Evolutionary conservation across 805 yeast species (phyloP).

Genomic region (Kregervanrija fluxuum): DNA sequence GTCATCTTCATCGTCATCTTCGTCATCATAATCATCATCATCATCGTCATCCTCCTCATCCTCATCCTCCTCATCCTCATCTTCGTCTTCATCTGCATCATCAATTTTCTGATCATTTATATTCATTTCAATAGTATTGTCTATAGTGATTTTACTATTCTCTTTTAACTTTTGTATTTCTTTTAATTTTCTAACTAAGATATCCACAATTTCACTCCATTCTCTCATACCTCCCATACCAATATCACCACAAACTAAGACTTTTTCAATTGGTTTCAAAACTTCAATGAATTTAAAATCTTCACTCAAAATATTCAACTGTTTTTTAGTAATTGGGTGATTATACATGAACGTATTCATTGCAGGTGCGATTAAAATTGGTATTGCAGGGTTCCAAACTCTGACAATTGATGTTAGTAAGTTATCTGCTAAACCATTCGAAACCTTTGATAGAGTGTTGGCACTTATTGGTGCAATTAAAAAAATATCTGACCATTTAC

Average conservation of each 20-base stretch:
- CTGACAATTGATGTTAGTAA: slow-evolving; percentile 82
- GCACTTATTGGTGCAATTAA: slow-evolving; percentile 94
- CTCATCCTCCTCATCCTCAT: slow-evolving; percentile 2
- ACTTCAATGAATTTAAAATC: slow-evolving; percentile 95
- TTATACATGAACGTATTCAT: slow-evolving; percentile 92
- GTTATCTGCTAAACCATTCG: slow-evolving; percentile 89
- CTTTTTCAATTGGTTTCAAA: slow-evolving; percentile 92
- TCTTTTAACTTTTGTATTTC: slow-evolving; percentile 48
- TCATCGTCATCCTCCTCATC: slow-evolving; percentile 5
- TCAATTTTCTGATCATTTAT: slow-evolving; percentile 1
- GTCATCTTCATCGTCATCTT: background rate
- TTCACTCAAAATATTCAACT: slow-evolving; percentile 65
- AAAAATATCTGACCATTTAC: slow-evolving; percentile 94
- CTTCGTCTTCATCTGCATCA: background rate
- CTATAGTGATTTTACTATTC: slow-evolving; percentile 8
- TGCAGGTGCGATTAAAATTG: slow-evolving; percentile 88
- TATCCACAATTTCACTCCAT: slow-evolving; percentile 88
- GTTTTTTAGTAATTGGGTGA: slow-evolving; percentile 81
- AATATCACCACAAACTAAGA: slow-evolving; percentile 90
- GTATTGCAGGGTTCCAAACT: slow-evolving; percentile 92
- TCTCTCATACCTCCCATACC: slow-evolving; percentile 99
- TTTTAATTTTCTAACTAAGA: slow-evolving; percentile 64
- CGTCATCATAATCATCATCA: slow-evolving; percentile 4
- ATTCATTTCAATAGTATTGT: slow-evolving; percentile 17
- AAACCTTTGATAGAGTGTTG: slow-evolving; percentile 82